Percentiles rank a stretch among this genome's conserved stretches.
Conservation (phyloP, 2,329 filamentous ascomycete genomes). For the Coniochaeta prunicola region DNA sequence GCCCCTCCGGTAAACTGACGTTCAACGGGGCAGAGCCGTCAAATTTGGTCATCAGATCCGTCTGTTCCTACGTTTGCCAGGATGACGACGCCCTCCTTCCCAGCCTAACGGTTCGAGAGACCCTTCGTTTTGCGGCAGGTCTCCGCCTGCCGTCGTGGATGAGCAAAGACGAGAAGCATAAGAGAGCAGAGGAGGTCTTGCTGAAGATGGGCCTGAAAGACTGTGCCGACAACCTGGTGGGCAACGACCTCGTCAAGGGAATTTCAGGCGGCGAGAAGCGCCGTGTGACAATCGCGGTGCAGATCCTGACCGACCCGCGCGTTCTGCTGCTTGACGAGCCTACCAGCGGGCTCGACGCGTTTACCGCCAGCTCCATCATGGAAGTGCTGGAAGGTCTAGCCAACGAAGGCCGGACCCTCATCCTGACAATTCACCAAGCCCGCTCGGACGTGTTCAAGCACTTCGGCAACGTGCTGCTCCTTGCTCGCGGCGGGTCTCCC, state of each 20-base stretch:
- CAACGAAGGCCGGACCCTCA: slow-evolving; percentile 64
- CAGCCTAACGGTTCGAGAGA: slow-evolving; percentile 70
- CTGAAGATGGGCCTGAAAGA: slow-evolving; percentile 72
- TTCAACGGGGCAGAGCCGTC: slow-evolving; percentile 67
- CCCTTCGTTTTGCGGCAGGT: slow-evolving; percentile 62
- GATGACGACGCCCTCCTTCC: slow-evolving; percentile 70
- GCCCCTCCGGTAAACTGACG: slow-evolving; percentile 51
- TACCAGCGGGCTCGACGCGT: slow-evolving; percentile 69
- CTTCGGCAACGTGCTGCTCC: slow-evolving; percentile 64
- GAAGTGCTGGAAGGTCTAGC: slow-evolving; percentile 65
- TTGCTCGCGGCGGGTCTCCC: slow-evolving; percentile 61
- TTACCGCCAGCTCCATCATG: slow-evolving; percentile 70
- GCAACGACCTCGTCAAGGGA: slow-evolving; percentile 65
- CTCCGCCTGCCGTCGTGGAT: slow-evolving; percentile 65
- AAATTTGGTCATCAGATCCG: slow-evolving; percentile 59
- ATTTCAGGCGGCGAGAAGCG: slow-evolving; percentile 77
- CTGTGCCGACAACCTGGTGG: slow-evolving; percentile 68
- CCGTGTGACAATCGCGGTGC: slow-evolving; percentile 69
- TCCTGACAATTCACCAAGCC: slow-evolving; percentile 73
- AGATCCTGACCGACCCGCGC: slow-evolving; percentile 68
- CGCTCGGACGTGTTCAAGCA: slow-evolving; percentile 64
- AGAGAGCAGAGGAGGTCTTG: slow-evolving; percentile 63
- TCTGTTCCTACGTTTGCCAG: slow-evolving; percentile 72
- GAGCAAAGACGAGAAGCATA: slow-evolving; percentile 58
- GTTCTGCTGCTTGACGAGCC: slow-evolving; percentile 71